Conservation (phyloP, 768 basidiomycete genomes). For the Lentinula guzmanii region DNA sequence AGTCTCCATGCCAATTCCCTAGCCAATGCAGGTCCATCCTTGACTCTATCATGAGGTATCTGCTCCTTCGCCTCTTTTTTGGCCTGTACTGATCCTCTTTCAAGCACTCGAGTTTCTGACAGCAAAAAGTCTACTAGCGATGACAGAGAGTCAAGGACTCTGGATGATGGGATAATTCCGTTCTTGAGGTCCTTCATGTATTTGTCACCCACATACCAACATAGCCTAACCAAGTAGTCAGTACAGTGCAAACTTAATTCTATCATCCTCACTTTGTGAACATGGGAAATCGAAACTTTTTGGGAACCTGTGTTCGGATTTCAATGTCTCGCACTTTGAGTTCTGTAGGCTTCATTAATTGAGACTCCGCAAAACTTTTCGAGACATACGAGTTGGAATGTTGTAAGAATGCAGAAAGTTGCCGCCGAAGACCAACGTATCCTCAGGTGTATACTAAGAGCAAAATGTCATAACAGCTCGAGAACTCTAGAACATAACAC, state of each 20-base stretch:
- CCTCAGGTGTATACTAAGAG: slow-evolving; percentile 77
- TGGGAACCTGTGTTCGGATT: slow-evolving; percentile 86
- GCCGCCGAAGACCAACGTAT: slow-evolving; percentile 94
- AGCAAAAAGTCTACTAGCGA: slow-evolving; percentile 77
- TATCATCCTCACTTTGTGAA: slow-evolving; percentile 52
- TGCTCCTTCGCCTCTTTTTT: slow-evolving; percentile 78
- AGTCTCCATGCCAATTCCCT: slow-evolving; percentile 85
- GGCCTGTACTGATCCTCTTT: slow-evolving; percentile 61
- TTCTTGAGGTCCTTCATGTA: slow-evolving; percentile 68
- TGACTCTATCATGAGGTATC: slow-evolving; percentile 74
- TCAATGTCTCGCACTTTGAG: slow-evolving; percentile 88
- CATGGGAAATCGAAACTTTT: slow-evolving; percentile 83
- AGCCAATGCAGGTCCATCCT: slow-evolving; percentile 76
- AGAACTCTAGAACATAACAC: slow-evolving; percentile 18
- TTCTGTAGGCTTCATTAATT: slow-evolving; percentile 40
- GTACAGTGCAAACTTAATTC: neutral
- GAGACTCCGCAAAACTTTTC: neutral
- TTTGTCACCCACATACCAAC: slow-evolving; percentile 88
- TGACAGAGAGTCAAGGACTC: slow-evolving; percentile 67
- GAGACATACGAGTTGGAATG: slow-evolving; percentile 69
- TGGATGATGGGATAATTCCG: slow-evolving; percentile 27
- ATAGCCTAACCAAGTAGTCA: slow-evolving; percentile 45
- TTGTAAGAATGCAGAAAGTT: slow-evolving; percentile 96
- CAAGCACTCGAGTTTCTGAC: slow-evolving; percentile 65
- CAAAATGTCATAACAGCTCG: neutral